phyloP scores from a whole-genome alignment of 495 filamentous ascomycete species.

The Hypoxylon fuscum region DNA sequence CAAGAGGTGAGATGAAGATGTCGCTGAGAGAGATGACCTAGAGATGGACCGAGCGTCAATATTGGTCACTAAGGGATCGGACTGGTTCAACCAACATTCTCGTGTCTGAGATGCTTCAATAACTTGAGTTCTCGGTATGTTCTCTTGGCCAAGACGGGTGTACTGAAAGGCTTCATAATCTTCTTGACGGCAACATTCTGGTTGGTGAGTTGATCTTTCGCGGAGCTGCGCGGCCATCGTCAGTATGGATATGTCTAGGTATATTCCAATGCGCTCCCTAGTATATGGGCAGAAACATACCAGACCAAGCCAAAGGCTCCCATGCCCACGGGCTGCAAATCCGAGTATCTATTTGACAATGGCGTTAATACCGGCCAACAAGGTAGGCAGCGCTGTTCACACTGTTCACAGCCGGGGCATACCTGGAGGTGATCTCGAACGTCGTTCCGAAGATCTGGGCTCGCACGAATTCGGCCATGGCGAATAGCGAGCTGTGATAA shows the following conservation, averaged over 20 bases:
- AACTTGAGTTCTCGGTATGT: slow-evolving; percentile 98
- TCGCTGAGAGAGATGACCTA: slow-evolving; percentile 98
- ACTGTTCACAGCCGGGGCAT: slow-evolving; percentile 49
- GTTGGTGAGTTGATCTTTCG: slow-evolving; percentile 94
- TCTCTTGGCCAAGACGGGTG: slow-evolving; percentile 93
- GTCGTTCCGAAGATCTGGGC: slow-evolving; percentile 99
- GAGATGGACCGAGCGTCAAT: slow-evolving; percentile 17
- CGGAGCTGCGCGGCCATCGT: slow-evolving; percentile 70
- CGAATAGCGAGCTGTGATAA: slow-evolving; percentile 38
- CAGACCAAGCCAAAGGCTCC: slow-evolving; percentile 98
- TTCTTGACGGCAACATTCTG: slow-evolving; percentile 99
- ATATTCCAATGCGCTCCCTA: slow-evolving; percentile 9
- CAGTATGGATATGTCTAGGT: slow-evolving; percentile 36
- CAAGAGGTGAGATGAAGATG: slow-evolving; percentile 98
- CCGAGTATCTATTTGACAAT: slow-evolving; percentile 76
- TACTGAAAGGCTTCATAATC: slow-evolving; percentile 99
- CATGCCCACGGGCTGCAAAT: slow-evolving; percentile 98
- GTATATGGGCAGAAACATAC: slow-evolving; percentile 60
- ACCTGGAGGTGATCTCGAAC: slow-evolving; percentile 99
- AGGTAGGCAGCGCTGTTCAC: slow-evolving; percentile 19
- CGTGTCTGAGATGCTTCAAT: slow-evolving; percentile 93
- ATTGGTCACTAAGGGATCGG: slow-evolving; percentile 10
- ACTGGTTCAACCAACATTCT: slow-evolving; percentile 82
- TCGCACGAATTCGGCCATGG: slow-evolving; percentile 98
- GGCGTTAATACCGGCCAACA: slow-evolving; percentile 33